These are phyloP conservation scores for Rhizopus microsporus DNA, from an alignment of 371 early-diverging fungal species.

Conservation along the genomic window DNA sequence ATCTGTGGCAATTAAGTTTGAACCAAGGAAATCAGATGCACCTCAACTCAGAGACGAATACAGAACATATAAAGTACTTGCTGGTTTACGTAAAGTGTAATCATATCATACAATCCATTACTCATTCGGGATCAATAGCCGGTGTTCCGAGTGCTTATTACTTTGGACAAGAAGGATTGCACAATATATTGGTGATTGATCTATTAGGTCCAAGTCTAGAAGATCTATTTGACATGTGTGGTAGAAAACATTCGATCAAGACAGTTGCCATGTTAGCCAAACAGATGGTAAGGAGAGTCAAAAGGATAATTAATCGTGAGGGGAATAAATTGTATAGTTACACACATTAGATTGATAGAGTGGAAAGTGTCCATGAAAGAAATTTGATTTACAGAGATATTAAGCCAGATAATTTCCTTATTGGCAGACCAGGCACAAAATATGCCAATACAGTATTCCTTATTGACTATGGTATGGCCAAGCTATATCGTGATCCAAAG, in stretches of 20 bases:
- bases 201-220: constrained; percentile 94
- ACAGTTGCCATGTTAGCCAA: constrained; percentile 95
- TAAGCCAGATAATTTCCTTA: constrained; percentile 99
- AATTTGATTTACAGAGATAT: constrained; percentile 99
- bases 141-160: constrained; percentile 91
- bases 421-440: constrained; percentile 75
- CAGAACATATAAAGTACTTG: constrained; percentile 86
- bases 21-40: constrained; percentile 92
- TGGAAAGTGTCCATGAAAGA: constrained; percentile 96
- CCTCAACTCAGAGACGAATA: constrained; percentile 95
- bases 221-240: constrained; percentile 94
- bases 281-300: constrained; percentile 71
- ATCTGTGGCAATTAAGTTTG: constrained; percentile 93
- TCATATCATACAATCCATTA: not conserved
- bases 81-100: constrained; percentile 70
- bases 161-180: constrained; percentile 94
- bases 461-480: constrained; percentile 97
- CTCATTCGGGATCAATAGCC: constrained; percentile 28
- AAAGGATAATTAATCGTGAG: not conserved
- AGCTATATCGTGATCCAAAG: constrained; percentile 88
- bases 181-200: constrained; percentile 96
- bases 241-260: constrained; percentile 87
- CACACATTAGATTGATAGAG: constrained; percentile 68
- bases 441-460: constrained; percentile 68
- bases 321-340: not conserved